These are phyloP conservation scores for Leishmania major DNA, from an alignment of 208 protist genomes.

Conservation along the genomic window DNA sequence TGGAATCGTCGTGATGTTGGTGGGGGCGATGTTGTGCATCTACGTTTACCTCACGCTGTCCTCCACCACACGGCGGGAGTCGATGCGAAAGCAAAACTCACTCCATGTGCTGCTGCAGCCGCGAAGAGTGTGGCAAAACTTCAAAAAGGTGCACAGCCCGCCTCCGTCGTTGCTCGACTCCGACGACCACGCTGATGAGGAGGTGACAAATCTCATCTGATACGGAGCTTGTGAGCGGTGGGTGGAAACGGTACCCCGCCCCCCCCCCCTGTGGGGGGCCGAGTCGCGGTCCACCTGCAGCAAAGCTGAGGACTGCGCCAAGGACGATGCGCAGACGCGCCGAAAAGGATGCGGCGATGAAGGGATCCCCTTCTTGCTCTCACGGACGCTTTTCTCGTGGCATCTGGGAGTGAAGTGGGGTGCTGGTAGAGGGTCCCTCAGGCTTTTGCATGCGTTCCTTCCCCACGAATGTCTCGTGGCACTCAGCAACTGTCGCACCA, in stretches of 20 bases:
- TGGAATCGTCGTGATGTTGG: constrained; percentile 49
- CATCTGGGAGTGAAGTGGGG: background rate
- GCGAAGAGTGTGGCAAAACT: constrained; percentile 35
- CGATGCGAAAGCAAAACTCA: constrained; percentile 36
- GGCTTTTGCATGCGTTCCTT: background rate
- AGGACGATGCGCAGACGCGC: background rate
- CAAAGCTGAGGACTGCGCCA: background rate
- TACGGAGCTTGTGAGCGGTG: background rate
- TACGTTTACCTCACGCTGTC: constrained; percentile 66
- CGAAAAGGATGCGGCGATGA: background rate
- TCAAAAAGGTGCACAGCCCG: constrained; percentile 27
- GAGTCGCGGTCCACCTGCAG: background rate
- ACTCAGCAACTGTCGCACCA: background rate
- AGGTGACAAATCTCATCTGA: constrained; percentile 12
- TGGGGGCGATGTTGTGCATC: constrained; percentile 54
- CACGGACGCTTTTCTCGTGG: background rate
- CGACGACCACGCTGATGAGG: constrained; percentile 5
- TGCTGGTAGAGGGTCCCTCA: background rate
- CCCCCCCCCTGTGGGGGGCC: background rate
- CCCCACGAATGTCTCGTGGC: background rate
- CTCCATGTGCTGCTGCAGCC: constrained; percentile 32
- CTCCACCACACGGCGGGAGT: constrained; percentile 53
- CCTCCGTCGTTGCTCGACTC: constrained; percentile 38
- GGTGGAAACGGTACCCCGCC: background rate
- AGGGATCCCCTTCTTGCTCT: background rate